Conservation (phyloP, 495 filamentous ascomycete species). For the Cladorrhinum samala region DNA sequence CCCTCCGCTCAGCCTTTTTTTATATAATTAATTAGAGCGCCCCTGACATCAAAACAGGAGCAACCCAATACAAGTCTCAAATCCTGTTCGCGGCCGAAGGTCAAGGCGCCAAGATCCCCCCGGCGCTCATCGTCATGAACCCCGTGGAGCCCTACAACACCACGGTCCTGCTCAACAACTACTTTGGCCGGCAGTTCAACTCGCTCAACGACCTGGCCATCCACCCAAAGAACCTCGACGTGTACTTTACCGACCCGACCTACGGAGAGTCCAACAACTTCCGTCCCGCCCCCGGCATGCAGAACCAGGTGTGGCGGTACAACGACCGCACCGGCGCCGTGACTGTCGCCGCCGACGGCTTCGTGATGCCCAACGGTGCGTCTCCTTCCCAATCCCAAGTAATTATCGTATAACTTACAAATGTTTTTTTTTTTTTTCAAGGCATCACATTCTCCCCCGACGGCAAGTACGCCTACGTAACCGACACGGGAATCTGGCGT, state of each 20-base stretch:
- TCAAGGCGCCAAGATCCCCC: constrained; percentile 35
- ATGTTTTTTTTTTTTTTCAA: too few relatives aligned
- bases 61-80: constrained; percentile 40
- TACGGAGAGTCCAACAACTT: constrained; percentile 56
- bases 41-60: constrained; percentile 42
- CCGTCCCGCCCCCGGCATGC: constrained; percentile 45
- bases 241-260: constrained; percentile 62
- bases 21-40: constrained; percentile 30
- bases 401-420: too few relatives aligned
- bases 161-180: constrained; percentile 45
- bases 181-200: constrained; percentile 54
- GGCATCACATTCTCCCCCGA: too few relatives aligned
- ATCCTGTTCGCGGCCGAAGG: constrained; percentile 43
- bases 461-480: constrained; percentile 24
- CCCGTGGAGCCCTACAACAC: constrained; percentile 45
- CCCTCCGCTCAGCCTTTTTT: too few relatives aligned
- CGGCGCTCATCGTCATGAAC: constrained; percentile 42
- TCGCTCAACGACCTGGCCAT: constrained; percentile 54
- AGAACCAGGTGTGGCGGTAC: constrained; percentile 53
- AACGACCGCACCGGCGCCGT: constrained; percentile 42
- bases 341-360: constrained; percentile 49
- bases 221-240: constrained; percentile 42
- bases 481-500: constrained; percentile 31
- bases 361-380: constrained; percentile 52
- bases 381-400: constrained; percentile 50